Conservation (phyloP, 371 early-diverging fungal species). For the Rhizomucor pusillus region DNA sequence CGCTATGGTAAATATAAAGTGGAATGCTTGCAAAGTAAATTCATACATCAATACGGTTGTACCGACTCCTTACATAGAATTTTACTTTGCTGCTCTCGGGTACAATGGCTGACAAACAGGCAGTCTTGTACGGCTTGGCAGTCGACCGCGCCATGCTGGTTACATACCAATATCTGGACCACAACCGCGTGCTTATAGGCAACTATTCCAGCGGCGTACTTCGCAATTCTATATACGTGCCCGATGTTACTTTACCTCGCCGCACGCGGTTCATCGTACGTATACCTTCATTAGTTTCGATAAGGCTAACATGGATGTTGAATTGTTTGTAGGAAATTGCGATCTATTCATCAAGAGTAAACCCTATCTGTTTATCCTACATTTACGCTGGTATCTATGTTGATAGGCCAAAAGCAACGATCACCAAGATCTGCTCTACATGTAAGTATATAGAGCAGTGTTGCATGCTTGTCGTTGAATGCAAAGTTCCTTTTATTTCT, state of each 20-base stretch:
- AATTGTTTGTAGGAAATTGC: constrained; percentile 21
- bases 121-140: constrained; percentile 34
- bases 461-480: background rate
- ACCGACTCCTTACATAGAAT: constrained; percentile 33
- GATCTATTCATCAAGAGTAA: constrained; percentile 40
- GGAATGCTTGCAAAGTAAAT: background rate
- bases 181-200: constrained; percentile 16
- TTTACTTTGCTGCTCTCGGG: constrained; percentile 37
- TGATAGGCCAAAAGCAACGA: constrained; percentile 20
- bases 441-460: constrained; percentile 12
- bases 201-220: constrained; percentile 36
- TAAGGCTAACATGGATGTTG: background rate
- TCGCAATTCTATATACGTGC: constrained; percentile 22
- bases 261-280: constrained; percentile 35
- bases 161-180: constrained; percentile 34
- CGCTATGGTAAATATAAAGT: constrained; percentile 32
- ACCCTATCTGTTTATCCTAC: constrained; percentile 44
- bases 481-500: too few species aligned
- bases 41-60: background rate
- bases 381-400: constrained; percentile 48
- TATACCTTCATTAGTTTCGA: background rate
- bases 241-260: constrained; percentile 40
- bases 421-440: constrained; percentile 23
- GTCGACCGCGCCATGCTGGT: constrained; percentile 39
- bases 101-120: constrained; percentile 37